Base-by-base conservation (phyloP, 1,284 basidiomycete genomes). In the Thelephora terrestris region DNA sequence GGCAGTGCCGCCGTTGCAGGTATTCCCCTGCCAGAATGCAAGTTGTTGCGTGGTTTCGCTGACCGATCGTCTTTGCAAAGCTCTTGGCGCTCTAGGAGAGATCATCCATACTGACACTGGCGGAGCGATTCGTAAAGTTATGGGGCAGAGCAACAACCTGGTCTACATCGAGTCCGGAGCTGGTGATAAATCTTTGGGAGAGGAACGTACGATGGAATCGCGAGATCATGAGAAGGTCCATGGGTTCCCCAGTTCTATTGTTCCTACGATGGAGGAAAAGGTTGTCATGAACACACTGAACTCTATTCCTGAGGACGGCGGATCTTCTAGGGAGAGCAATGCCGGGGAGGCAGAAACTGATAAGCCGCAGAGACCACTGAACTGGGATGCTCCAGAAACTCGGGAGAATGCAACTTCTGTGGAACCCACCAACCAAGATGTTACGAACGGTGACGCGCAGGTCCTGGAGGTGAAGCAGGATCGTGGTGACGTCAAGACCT, bases 211-310 rank as follows among this genome's bases (percentile, higher is more conserved):
- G 52, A 78, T 77, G 21, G 77, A 63, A 56, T 72, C 71, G 27
- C 64, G 64, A n/a, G 71, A 77, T 2, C 79, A 79, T 4, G 58
- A 75, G 52, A 68, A 74, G 53, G 65, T 66, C 23, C 65, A 68
- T 18, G 81, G 81, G 1, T 85, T 87, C 61, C 73, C 81, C 0
- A 78, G 77, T 54, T 68, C 80, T 1, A 68, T 78, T 7, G 78
- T 87, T 1, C 85, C 87, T 0, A 85, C 80, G 0, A 60, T 87
- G 5, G 88, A 90, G 60, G 84, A 88, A 64, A 78, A 81, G 61
- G 71, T 70, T 0, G 66, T 85, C 21, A 60, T 61, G 3, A 76
- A 81, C 47, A 6, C 39, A 3, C 12, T 42, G 17, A 12, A 32
- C 12, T 32, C 29, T 7, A 32, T 32, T 14, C 29, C 29, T 32